phyloP scores from a whole-genome alignment of 2,329 filamentous ascomycete genomes.

The Fonsecaea erecta region DNA sequence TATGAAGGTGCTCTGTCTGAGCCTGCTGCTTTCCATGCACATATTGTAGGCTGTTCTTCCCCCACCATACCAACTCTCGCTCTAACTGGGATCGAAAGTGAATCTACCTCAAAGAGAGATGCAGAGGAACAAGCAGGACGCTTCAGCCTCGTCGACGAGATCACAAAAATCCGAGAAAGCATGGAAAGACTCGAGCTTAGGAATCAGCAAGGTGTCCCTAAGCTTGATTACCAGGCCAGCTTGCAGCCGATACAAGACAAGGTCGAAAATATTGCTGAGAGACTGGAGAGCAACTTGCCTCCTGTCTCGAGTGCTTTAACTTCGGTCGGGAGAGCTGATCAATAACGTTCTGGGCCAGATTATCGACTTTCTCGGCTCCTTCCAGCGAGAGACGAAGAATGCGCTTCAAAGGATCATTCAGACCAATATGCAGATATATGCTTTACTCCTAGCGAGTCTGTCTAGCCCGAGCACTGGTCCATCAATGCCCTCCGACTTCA shows the following conservation, averaged over 20 bases:
- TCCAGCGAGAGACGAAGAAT: background rate
- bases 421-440: slow-evolving; percentile 31
- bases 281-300: background rate
- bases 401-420: slow-evolving; percentile 11
- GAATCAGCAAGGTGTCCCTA: background rate
- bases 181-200: background rate
- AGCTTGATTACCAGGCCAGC: background rate
- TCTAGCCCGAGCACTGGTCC: slow-evolving; percentile 14
- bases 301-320: background rate
- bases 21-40: slow-evolving; percentile 35
- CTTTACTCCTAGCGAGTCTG: slow-evolving; percentile 25
- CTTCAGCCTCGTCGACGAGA: background rate
- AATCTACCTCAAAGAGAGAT: slow-evolving; percentile 13
- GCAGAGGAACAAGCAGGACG: background rate
- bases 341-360: background rate
- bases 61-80: too few relatives aligned
- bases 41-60: slow-evolving; percentile 24
- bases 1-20: slow-evolving; percentile 38
- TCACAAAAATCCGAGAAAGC: background rate
- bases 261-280: background rate
- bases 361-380: background rate
- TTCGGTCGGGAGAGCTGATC: background rate
- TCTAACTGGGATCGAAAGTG: background rate
- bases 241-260: background rate
- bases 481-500: slow-evolving; percentile 22